Percentiles rank a stretch among this genome's conserved stretches.
phyloP scores from a whole-genome alignment of 1,284 basidiomycete species.

The Pseudozyma thailandica region DNA sequence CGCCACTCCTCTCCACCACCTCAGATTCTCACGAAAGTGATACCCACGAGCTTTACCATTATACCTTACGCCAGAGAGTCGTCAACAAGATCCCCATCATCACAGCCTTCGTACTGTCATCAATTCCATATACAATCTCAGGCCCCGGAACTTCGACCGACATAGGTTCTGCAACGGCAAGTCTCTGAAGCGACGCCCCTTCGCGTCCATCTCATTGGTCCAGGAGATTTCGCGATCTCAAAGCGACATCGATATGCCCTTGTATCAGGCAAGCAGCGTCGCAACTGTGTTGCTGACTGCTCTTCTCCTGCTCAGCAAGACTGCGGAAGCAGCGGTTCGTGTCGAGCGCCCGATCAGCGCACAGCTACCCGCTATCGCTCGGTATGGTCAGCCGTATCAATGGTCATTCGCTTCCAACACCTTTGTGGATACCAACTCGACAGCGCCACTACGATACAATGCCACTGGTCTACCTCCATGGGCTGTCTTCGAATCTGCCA shows the following conservation, averaged over 20 bases:
- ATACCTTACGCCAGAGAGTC: too few species aligned
- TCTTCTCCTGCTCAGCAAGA: constrained; percentile 1
- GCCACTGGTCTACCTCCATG: constrained; percentile 53
- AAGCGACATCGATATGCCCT: neutral
- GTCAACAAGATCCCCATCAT: too few species aligned
- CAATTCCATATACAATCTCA: too few species aligned
- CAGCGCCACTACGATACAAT: constrained; percentile 33
- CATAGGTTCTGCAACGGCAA: too few species aligned
- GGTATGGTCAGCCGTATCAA: constrained; percentile 49
- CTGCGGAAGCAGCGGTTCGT: constrained; percentile 21
- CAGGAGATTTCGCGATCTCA: too few species aligned
- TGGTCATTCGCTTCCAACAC: constrained; percentile 59
- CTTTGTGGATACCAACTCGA: constrained; percentile 38
- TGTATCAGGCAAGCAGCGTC: neutral
- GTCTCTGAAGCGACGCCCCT: too few species aligned
- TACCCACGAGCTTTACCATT: too few species aligned
- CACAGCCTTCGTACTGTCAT: too few species aligned
- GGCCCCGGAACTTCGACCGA: too few species aligned
- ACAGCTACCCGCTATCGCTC: constrained; percentile 59
- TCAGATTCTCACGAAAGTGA: too few species aligned
- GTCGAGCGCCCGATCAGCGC: constrained; percentile 40
- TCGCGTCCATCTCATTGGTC: too few species aligned
- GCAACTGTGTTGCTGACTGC: constrained; percentile 9
- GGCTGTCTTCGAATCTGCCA: constrained; percentile 53
- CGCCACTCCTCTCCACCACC: too few species aligned